Evolutionary conservation across 2,329 filamentous ascomycete species (phyloP), one percentile per base, ranked within the genome.

Genomic region (Penicillium freii): DNA sequence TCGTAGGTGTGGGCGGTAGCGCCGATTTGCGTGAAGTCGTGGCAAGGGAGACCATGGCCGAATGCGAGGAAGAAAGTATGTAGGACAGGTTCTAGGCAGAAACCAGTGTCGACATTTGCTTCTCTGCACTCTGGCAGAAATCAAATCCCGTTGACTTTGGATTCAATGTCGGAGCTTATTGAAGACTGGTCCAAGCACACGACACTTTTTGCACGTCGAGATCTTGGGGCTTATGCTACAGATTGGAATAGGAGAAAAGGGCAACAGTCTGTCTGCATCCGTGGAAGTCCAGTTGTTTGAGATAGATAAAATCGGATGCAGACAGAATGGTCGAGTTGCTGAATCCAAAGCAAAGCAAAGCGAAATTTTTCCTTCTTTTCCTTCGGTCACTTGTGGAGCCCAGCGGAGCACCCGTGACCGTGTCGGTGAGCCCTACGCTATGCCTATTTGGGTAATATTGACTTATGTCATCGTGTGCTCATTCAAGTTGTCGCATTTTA

Each of bases 31-130:
- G 65, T 55, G 66, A 65, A 40, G 66, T 55, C 45, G 70, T 67
- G 62, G 67, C 66, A 60, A 75, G 61, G 56, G 71, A 68, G 50
- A 72, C 71, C 73, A 75, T 75, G 63, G 60, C 68, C 66, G 60
- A 57, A 45, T 29, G 45, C 38, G 42, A 43, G 25, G n/a, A 31
- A 43, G 27, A 45, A 17, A 38, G 38, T 15, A 46, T 46, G 25
- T 46, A 56, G 51, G 44, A 54, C 31, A 10, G 27, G 40, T 50
- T 57, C 49, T 59, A 57, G 34, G 45, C 38, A 53, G 43, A 54
- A 45, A 17, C 56, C 33, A 49, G 42, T 54, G 17, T 57, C 55
- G 58, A 66, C 67, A 72, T 71, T 59, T 59, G 55, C 55, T 61
- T 60, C 34, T 55, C 59, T 54, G 50, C 31, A 56, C 54, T 53